phyloP scores from a whole-genome alignment of 2,329 filamentous ascomycete species.

The Eurotiales sp. region DNA sequence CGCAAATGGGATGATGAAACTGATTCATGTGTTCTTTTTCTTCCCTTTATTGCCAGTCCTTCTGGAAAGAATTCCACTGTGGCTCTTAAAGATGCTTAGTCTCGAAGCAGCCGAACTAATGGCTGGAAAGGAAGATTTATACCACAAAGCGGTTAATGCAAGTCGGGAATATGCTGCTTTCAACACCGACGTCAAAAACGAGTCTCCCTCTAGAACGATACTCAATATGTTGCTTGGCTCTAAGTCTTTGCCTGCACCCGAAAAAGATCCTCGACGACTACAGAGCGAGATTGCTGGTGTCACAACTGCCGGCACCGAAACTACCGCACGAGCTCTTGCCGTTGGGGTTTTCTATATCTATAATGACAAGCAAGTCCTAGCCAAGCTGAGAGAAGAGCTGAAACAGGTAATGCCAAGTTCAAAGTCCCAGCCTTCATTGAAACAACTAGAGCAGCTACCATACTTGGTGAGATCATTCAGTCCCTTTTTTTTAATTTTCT shows the following conservation, averaged over 20 bases:
- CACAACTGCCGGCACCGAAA: constrained; percentile 33
- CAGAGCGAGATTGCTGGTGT: constrained; percentile 29
- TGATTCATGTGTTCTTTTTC: constrained; percentile 12
- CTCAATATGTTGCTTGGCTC: constrained; percentile 32
- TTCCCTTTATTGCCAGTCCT: no score
- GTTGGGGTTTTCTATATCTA: constrained; percentile 30
- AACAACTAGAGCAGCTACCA: constrained; percentile 37
- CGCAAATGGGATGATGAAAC: constrained; percentile 24
- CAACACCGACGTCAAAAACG: not conserved
- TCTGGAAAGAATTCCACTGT: no score
- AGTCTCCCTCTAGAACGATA: constrained; percentile 19
- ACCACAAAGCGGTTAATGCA: no score
- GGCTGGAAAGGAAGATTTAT: no score
- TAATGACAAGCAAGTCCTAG: constrained; percentile 18
- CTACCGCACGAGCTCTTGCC: constrained; percentile 28
- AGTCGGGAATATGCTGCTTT: not conserved
- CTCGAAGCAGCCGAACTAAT: no score
- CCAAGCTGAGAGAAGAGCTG: constrained; percentile 27
- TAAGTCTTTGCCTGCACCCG: constrained; percentile 28
- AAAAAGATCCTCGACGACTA: constrained; percentile 32
- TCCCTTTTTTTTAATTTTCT: not conserved
- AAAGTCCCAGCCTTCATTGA: constrained; percentile 23
- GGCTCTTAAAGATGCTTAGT: no score
- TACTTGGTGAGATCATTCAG: constrained; percentile 27
- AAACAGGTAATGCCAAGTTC: constrained; percentile 21